These are phyloP conservation scores for Dryas integrifolia DNA, from an alignment of 331 rosid species.

Conservation along the genomic window DNA sequence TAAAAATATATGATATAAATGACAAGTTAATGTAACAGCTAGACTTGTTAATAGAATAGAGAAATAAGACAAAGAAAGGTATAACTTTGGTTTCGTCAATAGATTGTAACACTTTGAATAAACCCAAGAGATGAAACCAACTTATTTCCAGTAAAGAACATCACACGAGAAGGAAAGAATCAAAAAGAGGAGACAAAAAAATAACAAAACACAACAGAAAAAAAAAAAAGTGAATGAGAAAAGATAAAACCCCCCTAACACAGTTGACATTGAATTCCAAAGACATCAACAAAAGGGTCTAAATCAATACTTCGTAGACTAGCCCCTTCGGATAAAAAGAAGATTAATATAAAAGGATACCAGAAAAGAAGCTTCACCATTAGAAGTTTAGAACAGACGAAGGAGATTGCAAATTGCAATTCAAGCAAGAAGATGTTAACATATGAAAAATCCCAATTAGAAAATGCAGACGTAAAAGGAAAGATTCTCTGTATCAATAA, in stretches of 20 bases:
- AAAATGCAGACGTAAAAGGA: conserved; percentile 14
- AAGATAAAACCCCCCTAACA: conserved; percentile 4
- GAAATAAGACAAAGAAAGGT: conserved; percentile 31
- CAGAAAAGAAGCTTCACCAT: conserved; percentile 5
- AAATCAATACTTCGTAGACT: not conserved
- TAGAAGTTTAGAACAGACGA: not conserved
- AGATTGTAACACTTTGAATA: conserved; percentile 34
- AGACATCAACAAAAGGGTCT: not conserved
- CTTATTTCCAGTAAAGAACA: conserved; percentile 35
- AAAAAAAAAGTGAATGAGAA: conserved; percentile 11
- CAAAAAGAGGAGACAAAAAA: conserved; percentile 11
- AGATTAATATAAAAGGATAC: not conserved
- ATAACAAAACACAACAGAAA: not conserved
- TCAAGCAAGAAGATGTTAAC: not conserved
- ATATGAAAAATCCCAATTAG: conserved; percentile 4
- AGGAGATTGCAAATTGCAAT: not conserved
- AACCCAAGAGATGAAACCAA: conserved; percentile 21
- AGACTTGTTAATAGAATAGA: conserved; percentile 20
- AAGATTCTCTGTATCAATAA: conserved; percentile 8
- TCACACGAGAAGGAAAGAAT: conserved; percentile 34
- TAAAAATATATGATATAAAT: conserved; percentile 13
- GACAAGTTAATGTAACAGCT: conserved; percentile 20
- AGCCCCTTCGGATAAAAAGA: not conserved
- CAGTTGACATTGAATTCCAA: not conserved
- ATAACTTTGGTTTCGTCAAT: conserved; percentile 35